A percentile compares a stretch with the other conserved stretches of the same genome.
Evolutionary conservation across 352 stramenopile genomes (phyloP).

Genomic region (Pythium rishiriense): DNA sequence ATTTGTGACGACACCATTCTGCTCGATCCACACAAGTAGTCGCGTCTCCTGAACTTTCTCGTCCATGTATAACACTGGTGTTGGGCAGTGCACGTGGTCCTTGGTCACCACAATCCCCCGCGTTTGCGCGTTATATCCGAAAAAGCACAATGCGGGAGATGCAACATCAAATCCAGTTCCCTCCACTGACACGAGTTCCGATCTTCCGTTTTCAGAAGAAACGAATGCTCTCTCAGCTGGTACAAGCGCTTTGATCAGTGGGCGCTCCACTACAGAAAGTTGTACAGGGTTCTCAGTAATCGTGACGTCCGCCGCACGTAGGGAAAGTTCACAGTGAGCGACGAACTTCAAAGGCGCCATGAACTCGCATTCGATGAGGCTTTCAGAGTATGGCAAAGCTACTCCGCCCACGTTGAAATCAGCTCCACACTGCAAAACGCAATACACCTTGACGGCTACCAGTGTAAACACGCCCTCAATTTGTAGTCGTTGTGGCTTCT

Average conservation of each 20-base stretch:
- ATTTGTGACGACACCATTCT: slow-evolving; percentile 20
- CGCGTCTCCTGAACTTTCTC: not conserved
- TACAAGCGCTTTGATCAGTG: not conserved
- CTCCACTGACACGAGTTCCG: slow-evolving; percentile 5
- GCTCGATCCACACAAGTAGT: slow-evolving; percentile 18
- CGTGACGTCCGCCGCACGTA: not conserved
- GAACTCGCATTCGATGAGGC: slow-evolving; percentile 17
- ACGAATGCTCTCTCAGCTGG: not conserved
- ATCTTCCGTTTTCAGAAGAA: not conserved
- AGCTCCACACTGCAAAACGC: slow-evolving; percentile 7
- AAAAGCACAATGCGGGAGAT: slow-evolving; percentile 6
- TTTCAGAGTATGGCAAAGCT: slow-evolving; percentile 3
- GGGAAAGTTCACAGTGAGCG: slow-evolving; percentile 3
- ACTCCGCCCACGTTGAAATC: not conserved
- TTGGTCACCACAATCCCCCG: not conserved
- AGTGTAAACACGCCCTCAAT: slow-evolving; percentile 17
- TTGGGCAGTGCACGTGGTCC: slow-evolving; percentile 13
- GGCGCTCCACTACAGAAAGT: not conserved
- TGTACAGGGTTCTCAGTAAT: slow-evolving; percentile 5
- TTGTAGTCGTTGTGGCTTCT: slow-evolving; percentile 4
- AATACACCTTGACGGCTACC: not conserved
- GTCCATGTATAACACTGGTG: slow-evolving; percentile 16
- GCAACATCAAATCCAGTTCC: slow-evolving; percentile 17
- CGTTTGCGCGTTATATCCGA: slow-evolving; percentile 16
- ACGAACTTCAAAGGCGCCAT: not conserved